Evolutionary conservation across 106 monocot genomes (phyloP), one percentile per base, ranked within the genome.

Genomic region (Dioscorea zingiberensis): DNA sequence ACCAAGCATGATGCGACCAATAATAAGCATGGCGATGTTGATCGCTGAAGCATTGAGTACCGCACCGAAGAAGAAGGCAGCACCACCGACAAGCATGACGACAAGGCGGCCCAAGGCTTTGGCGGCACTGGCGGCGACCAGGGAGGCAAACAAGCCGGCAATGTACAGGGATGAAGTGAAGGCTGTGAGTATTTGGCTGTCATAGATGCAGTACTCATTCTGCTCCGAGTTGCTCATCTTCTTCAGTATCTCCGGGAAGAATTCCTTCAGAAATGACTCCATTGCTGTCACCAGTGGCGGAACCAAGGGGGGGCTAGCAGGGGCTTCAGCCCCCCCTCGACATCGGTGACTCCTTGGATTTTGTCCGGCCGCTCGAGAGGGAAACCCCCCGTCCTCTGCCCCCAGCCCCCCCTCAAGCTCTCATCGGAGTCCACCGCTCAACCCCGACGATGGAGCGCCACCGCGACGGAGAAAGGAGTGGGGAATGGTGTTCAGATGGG

Each of bases 91-190:
- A 10, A 81, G 22, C 77, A 85, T 81, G 45, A 77, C 47, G 44
- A 7, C 28, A 48, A 68, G 44, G 21, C 77, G 69, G 14, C 85
- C 85, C 46, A 71, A 29, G 12, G 55, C 67, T 28, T 54, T 67
- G 18, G 73, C 77, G 66, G 78, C 23, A 13, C 55, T 69, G 47
- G 73, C 49, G 60, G 77, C 85, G 19, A 64, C n/a, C 8, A 85
- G 70, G 16, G 81, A 85, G 0, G 85, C 69, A 10, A 67, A 29
- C 47, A 85, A 24, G 17, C 77, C 85, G 30, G 85, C 80, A 0
- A 85, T 51, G 77, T 85, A 81, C 29, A 85, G 24, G 15, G 81
- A 85, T 17, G 77, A 85, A 10, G 81, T 81, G 81, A 85, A 81
- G 26, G 74, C 47, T 13, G 78, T 81, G 3, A 81, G 74, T 12